These are phyloP conservation scores for Coniferiporia weirii DNA, from an alignment of 1,284 basidiomycete species.

Conservation along the genomic window DNA sequence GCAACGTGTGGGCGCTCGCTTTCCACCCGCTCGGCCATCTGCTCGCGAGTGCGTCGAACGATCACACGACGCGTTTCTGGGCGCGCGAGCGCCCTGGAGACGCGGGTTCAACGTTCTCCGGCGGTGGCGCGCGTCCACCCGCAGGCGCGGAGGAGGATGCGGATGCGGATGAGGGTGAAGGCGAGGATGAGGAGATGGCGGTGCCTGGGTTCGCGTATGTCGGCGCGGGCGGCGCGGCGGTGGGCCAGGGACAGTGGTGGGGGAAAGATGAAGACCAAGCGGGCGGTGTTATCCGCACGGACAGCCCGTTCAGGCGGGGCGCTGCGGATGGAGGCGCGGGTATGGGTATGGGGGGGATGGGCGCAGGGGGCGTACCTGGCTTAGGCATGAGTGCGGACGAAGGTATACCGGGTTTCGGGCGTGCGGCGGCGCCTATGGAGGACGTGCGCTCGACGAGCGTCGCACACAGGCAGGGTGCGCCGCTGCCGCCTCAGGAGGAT, in stretches of 20 bases:
- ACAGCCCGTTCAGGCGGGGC: constrained; percentile 5
- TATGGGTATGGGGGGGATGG: constrained; percentile 9
- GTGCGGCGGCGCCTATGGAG: constrained; percentile 23
- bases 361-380: constrained; percentile 19
- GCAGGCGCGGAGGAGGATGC: constrained; percentile 43
- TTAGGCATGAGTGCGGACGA: constrained; percentile 36
- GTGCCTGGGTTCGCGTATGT: constrained; percentile 20
- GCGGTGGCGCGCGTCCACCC: constrained; percentile 74
- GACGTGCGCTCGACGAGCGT: constrained; percentile 7
- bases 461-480: constrained; percentile 25
- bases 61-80: constrained; percentile 98
- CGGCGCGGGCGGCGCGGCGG: constrained; percentile 8
- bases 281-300: background rate
- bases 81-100: constrained; percentile 81
- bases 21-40: constrained; percentile 97
- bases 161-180: constrained; percentile 56
- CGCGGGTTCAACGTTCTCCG: constrained; percentile 60
- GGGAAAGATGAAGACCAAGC: constrained; percentile 35
- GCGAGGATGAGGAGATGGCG: constrained; percentile 55
- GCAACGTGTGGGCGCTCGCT: constrained; percentile 92
- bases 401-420: constrained; percentile 51
- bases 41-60: constrained; percentile 89
- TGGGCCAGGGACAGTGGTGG: constrained; percentile 27
- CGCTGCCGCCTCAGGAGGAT: constrained; percentile 29
- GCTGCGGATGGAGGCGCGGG: background rate